These are phyloP conservation scores for Sarocladium oryzae DNA, from an alignment of 2,329 filamentous ascomycete genomes.

Conservation along the genomic window DNA sequence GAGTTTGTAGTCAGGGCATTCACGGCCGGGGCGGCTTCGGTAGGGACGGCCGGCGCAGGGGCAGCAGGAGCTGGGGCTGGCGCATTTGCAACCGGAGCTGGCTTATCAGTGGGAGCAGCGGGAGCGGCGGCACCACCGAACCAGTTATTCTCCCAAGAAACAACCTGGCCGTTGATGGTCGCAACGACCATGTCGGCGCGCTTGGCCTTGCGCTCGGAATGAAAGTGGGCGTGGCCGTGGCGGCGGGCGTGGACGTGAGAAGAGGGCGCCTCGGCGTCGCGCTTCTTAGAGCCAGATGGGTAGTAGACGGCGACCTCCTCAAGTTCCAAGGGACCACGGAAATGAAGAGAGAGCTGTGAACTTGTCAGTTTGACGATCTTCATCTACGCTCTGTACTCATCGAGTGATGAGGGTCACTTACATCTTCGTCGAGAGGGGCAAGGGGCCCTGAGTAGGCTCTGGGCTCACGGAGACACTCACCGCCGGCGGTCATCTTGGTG, in stretches of 20 bases:
- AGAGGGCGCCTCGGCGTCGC: conserved; percentile 15
- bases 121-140: conserved; percentile 27
- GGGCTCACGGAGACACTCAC: conserved; percentile 46
- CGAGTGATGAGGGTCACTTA: conserved; percentile 31
- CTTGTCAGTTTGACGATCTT: neutral
- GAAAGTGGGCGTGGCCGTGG: conserved; percentile 43
- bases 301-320: conserved; percentile 65
- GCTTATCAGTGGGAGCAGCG: conserved; percentile 14
- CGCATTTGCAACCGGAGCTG: conserved; percentile 9
- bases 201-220: conserved; percentile 39
- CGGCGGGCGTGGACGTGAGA: conserved; percentile 25
- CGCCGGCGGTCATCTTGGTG: conserved; percentile 48
- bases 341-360: conserved; percentile 59
- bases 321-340: conserved; percentile 63
- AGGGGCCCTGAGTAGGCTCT: conserved; percentile 53
- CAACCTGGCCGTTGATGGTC: conserved; percentile 50
- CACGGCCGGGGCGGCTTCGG: conserved; percentile 10
- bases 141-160: conserved; percentile 54
- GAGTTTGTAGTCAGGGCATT: conserved; percentile 11
- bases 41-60: conserved; percentile 12
- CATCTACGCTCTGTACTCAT: neutral
- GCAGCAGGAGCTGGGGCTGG: conserved; percentile 13
- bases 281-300: conserved; percentile 32
- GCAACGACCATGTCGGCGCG: conserved; percentile 47
- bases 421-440: conserved; percentile 64